These are phyloP conservation scores for Arabidopsis hybrid DNA, from an alignment of 441 rosid genomes.

Conservation along the genomic window DNA sequence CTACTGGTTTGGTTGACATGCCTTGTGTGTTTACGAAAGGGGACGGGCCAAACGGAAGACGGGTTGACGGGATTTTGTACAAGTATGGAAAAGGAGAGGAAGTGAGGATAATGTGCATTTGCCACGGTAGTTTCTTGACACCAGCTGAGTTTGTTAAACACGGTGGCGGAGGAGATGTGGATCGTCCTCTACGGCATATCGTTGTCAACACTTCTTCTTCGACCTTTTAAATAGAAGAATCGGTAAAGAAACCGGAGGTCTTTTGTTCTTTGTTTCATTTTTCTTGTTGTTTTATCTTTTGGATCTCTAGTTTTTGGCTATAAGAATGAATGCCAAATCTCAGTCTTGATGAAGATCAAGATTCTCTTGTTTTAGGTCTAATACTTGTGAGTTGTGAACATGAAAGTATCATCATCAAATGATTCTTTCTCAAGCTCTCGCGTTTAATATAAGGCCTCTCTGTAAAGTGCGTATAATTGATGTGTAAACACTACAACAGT, in stretches of 20 bases:
- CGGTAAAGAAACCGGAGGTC: not conserved
- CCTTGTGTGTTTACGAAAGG: conserved; percentile 96
- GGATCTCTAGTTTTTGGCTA: conserved; percentile 31
- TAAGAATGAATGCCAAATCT: conserved; percentile 37
- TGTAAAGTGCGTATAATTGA: not conserved
- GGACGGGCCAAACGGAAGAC: conserved; percentile 76
- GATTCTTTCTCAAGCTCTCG: conserved; percentile 22
- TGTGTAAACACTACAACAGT: conserved; percentile 5
- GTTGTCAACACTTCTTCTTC: conserved; percentile 72
- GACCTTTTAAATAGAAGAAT: conserved; percentile 40
- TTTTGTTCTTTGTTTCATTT: conserved; percentile 4
- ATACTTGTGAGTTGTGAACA: conserved; percentile 33
- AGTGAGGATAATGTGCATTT: conserved; percentile 93
- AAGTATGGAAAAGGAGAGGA: conserved; percentile 88
- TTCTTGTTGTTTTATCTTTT: conserved; percentile 10
- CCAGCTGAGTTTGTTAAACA: conserved; percentile 96
- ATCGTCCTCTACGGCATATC: conserved; percentile 87
- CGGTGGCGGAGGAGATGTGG: conserved; percentile 86
- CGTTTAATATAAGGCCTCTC: not conserved
- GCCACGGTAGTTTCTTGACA: conserved; percentile 88
- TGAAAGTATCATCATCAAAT: conserved; percentile 31
- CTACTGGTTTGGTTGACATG: conserved; percentile 72
- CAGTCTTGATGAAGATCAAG: conserved; percentile 39
- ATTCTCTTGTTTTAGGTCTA: conserved; percentile 30
- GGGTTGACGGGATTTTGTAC: conserved; percentile 85